A percentile compares a stretch with the other conserved stretches of the same genome.
Conservation (phyloP, 306 rosid genomes). For the Astragalus glycyphyllos region DNA sequence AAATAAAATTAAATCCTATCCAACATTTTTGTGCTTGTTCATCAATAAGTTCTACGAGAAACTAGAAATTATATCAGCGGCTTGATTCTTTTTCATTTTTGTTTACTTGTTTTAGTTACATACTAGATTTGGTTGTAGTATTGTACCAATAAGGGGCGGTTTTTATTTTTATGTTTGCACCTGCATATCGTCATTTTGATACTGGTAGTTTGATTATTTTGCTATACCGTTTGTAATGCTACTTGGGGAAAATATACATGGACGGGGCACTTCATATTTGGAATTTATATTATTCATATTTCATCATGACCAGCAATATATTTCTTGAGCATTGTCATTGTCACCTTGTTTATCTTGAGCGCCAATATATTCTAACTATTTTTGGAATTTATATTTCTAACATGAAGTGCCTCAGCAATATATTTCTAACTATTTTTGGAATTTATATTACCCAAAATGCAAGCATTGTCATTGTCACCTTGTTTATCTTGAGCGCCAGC, state of each 20-base stretch:
- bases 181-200: neutral
- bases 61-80: neutral
- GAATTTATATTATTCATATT: slow-evolving; percentile 1
- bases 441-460: neutral
- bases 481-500: slow-evolving; percentile 15
- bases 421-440: too few relatives aligned
- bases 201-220: neutral
- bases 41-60: neutral
- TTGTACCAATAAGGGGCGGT: slow-evolving; percentile 7
- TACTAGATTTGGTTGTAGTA: neutral
- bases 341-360: too few relatives aligned
- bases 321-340: slow-evolving; percentile 27
- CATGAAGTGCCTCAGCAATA: too few relatives aligned
- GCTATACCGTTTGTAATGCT: neutral
- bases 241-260: neutral
- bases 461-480: slow-evolving; percentile 28
- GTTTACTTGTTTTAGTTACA: neutral
- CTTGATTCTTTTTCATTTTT: slow-evolving; percentile 1
- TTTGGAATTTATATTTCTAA: too few relatives aligned
- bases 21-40: neutral
- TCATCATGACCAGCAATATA: neutral
- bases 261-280: neutral
- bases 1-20: slow-evolving; percentile 3
- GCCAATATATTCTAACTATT: too few relatives aligned
- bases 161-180: slow-evolving; percentile 23